These are phyloP conservation scores for Aspergillus cristatus DNA, from an alignment of 495 filamentous ascomycete genomes.

Conservation along the genomic window DNA sequence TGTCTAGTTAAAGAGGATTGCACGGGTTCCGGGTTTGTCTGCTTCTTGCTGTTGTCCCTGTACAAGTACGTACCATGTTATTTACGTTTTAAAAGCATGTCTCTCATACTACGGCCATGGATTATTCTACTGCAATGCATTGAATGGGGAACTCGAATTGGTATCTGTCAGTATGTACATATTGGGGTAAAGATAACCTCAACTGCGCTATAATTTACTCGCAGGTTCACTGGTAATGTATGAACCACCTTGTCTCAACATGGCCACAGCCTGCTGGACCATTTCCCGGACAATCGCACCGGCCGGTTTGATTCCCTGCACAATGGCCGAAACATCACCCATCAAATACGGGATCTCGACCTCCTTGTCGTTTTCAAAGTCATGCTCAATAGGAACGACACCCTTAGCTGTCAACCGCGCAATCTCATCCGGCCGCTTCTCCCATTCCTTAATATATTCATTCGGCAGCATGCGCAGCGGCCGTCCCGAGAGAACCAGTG, in stretches of 20 bases:
- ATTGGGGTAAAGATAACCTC: background rate
- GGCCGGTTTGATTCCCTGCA: slow-evolving; percentile 69
- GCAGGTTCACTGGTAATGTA: slow-evolving; percentile 22
- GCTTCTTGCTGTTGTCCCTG: slow-evolving; percentile 8
- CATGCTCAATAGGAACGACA: slow-evolving; percentile 67
- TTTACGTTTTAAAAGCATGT: slow-evolving; percentile 9
- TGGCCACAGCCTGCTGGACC: slow-evolving; percentile 66
- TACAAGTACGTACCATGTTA: slow-evolving; percentile 32
- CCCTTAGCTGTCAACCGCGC: slow-evolving; percentile 61
- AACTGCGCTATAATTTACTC: slow-evolving; percentile 30
- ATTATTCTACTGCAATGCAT: too few species aligned
- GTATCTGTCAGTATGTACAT: background rate
- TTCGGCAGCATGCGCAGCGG: slow-evolving; percentile 74
- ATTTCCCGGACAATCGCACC: slow-evolving; percentile 75
- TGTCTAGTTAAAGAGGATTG: too few species aligned
- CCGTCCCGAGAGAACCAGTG: slow-evolving; percentile 68
- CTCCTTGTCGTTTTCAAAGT: slow-evolving; percentile 68
- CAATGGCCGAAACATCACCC: slow-evolving; percentile 81
- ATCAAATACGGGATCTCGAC: slow-evolving; percentile 80
- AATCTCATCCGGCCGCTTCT: slow-evolving; percentile 61
- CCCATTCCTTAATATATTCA: slow-evolving; percentile 73
- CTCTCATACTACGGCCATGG: too few species aligned
- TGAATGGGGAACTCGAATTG: too few species aligned
- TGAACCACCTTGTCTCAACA: slow-evolving; percentile 42
- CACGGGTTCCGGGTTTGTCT: background rate